Evolutionary conservation across 2,329 filamentous ascomycete species (phyloP), one percentile per base, ranked within the genome.

Genomic region (Pseudocercospora eumusae): DNA sequence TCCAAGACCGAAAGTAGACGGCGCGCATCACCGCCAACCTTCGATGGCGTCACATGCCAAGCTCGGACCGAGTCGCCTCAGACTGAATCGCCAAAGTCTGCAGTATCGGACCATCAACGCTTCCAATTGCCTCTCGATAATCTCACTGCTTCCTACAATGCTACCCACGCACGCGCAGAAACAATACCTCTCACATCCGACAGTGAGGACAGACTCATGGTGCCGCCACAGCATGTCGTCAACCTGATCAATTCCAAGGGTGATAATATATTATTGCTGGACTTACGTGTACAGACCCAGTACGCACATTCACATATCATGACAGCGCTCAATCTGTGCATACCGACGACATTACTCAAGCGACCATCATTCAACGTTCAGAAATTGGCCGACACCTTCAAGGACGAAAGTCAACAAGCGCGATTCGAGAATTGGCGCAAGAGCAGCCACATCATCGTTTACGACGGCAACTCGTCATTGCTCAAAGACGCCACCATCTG

Each of bases 331-430:
- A 98, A 96, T 73, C 81, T 99, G 4, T 98, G 95, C 73, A 96
- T 98, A 64, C 95, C 95, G 0, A 98, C 95, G 0, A 98, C 93
- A 0, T 80, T 99, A 13, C 79, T 99, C 18, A 98, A 98, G 76
- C 84, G 95, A 55, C 88, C 91, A 0, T 96, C 92, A 0, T 98
- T 96, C 76, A 93, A 93, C 69, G 84, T 96, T 11, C 83, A 92
- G 65, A 97, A 96, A 73, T 81, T 99, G 31, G 86, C 91, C 67
- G 89, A 93, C 64, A 97, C 92, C 0, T 96, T 99, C 73, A 89
- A 91, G 64, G 84, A 84, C 13, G 84, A 88, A 6, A 77, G 82
- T 1, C 88, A 93, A 62, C 87, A 88, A 66, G 81, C 81, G 9
- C 88, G 83, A 62, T 97, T 99, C 71, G 82, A 88, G 18, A 82